Base-by-base conservation (phyloP, 441 rosid genomes). In the Arabidopsis hybrid region DNA sequence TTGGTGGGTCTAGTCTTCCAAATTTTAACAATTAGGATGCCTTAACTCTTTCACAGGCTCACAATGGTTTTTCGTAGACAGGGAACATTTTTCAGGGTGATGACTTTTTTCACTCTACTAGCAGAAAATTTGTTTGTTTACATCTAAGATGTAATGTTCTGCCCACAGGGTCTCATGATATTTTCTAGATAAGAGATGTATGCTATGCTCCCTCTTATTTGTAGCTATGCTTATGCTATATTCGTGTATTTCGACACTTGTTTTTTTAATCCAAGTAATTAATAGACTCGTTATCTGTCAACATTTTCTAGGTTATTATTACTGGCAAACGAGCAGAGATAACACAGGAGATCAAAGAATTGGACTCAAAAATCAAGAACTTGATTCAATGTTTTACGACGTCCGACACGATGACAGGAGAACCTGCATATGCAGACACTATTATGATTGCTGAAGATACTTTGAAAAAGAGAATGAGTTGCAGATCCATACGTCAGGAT, bases 401-500 rank as follows among this genome's bases (percentile, higher is more conserved):
- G 43, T 76, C 63, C 75, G 78, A 76, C 80, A 86, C 84, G 76
- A 78, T 77, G 71, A 85, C 83, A 79, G 90, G 84, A 53, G 87
- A 89, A 60, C 81, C 47, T 34, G 76, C 71, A 76, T 77, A 75
- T 78, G 70, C 77, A 52, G 82, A 84, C 47, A 78, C 77, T 66
- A 77, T 91, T 73, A 80, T 45, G 36, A 72, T 81, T 50, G 69
- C 86, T 65, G 78, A 85, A 70, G 88, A 81, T 71, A 73, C 78
- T 39, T 77, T 88, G 53, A 85, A 83, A 81, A 88, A 81, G 83
- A 91, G 78, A 83, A 77, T 75, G 79, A 70, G 78, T 69, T 80
- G 81, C 86, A 85, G 88, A 80, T 65, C 75, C 42, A 64, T 92
- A 50, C 85, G 83, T 77, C 88, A 82, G 58, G 80, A 86, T 79